A percentile compares a stretch with the other conserved stretches of the same genome.
Evolutionary conservation across 768 basidiomycete species (phyloP).

Genomic region (Suillus americanus): DNA sequence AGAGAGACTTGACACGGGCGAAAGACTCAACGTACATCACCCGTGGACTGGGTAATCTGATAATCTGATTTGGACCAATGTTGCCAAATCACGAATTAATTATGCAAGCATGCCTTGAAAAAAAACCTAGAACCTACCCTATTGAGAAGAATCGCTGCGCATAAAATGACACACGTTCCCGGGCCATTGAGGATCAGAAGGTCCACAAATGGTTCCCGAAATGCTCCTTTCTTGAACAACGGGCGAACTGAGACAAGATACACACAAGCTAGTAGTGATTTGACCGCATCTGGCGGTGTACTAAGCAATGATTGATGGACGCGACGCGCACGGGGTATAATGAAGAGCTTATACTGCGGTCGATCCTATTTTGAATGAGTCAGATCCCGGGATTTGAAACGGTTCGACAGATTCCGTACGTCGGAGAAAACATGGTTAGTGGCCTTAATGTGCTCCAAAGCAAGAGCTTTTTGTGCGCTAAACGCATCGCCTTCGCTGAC

Average conservation of each 20-base stretch:
- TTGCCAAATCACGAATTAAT: constrained; percentile 10
- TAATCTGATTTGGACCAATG: constrained; percentile 48
- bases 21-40: constrained; percentile 93
- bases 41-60: constrained; percentile 68
- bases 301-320: constrained; percentile 82
- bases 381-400: background rate
- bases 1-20: constrained; percentile 79
- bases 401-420: constrained; percentile 10
- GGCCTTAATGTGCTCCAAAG: constrained; percentile 51
- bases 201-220: constrained; percentile 53
- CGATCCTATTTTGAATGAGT: background rate
- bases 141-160: constrained; percentile 66
- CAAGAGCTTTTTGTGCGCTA: constrained; percentile 67
- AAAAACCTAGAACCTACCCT: constrained; percentile 47
- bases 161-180: constrained; percentile 86
- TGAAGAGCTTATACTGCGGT: constrained; percentile 48
- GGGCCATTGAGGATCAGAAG: constrained; percentile 91
- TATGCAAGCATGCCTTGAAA: background rate
- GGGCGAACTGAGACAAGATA: constrained; percentile 60
- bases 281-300: constrained; percentile 61
- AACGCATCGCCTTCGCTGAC: constrained; percentile 79
- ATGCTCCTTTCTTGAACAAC: constrained; percentile 27
- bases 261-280: constrained; percentile 61
- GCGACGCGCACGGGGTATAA: constrained; percentile 82
- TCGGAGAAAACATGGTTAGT: background rate